Evolutionary conservation across 2,329 filamentous ascomycete species (phyloP).

Genomic region (Karstenula rhodostoma): DNA sequence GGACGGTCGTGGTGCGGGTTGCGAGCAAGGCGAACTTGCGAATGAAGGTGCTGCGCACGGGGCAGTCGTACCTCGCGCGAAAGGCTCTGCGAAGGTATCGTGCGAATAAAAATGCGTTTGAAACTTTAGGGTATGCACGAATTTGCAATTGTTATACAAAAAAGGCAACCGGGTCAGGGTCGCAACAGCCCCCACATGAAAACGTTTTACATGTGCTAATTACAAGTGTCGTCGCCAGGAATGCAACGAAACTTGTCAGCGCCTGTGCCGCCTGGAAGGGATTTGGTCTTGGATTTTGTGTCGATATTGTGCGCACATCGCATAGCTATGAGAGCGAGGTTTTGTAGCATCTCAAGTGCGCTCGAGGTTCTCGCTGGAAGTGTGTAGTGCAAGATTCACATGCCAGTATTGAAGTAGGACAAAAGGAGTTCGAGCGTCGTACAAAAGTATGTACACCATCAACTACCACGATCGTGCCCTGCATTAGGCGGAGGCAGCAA

Average conservation of each 20-base stretch:
- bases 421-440: neutral
- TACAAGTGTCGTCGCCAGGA: neutral
- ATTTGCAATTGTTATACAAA: neutral
- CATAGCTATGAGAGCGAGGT: neutral
- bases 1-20: neutral
- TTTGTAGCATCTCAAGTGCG: neutral
- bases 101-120: neutral
- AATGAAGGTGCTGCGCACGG: neutral
- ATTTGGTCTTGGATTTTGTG: neutral
- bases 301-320: neutral
- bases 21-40: neutral
- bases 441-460: neutral
- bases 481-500: neutral
- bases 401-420: neutral
- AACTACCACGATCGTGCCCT: neutral
- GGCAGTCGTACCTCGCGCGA: neutral
- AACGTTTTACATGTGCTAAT: neutral
- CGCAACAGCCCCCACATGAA: neutral
- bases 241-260: neutral
- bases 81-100: neutral
- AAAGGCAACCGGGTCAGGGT: neutral
- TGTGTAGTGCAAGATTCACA: neutral
- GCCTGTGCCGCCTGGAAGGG: neutral
- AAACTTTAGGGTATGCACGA: conserved; percentile 1
- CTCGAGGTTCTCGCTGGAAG: neutral